Conservation (phyloP, 225 moss, liverwort and hornwort genomes). For the Bryoerythrophyllum caledonicum region DNA sequence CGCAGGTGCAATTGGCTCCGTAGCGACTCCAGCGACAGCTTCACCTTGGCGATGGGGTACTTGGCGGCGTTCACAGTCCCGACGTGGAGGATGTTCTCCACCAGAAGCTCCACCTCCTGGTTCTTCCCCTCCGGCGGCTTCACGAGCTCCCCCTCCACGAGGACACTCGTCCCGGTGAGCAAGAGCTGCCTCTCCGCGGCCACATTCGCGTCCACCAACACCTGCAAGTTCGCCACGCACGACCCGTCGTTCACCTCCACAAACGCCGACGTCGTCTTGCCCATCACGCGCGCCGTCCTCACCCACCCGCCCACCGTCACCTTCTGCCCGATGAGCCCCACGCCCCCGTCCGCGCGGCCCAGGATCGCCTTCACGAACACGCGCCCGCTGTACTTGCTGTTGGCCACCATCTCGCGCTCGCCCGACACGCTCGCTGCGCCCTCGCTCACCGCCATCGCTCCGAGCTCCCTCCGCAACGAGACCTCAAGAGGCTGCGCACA, state of each 20-base stretch:
- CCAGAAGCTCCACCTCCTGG: constrained; percentile 83
- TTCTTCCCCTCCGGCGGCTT: constrained; percentile 83
- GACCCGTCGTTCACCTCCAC: constrained; percentile 97
- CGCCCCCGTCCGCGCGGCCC: constrained; percentile 77
- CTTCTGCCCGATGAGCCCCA: constrained; percentile 67
- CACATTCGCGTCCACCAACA: constrained; percentile 66
- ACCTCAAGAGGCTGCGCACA: background rate
- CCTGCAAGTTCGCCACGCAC: constrained; percentile 83
- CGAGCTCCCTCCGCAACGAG: background rate
- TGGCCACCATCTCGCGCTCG: constrained; percentile 50
- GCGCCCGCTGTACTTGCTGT: constrained; percentile 69
- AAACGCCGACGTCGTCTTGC: constrained; percentile 62
- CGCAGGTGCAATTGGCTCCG: constrained; percentile 84
- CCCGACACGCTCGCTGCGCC: constrained; percentile 30
- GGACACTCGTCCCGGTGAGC: constrained; percentile 72
- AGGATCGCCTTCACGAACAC: constrained; percentile 77
- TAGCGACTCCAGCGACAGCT: constrained; percentile 72
- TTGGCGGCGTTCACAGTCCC: constrained; percentile 64
- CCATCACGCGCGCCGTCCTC: constrained; percentile 85
- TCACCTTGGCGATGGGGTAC: constrained; percentile 85
- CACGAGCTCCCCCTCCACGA: constrained; percentile 72
- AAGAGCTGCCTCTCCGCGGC: constrained; percentile 60
- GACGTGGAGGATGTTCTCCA: constrained; percentile 72
- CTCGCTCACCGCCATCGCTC: constrained; percentile 34
- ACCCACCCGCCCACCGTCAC: constrained; percentile 92